Evolutionary conservation across 495 filamentous ascomycete species (phyloP).

Genomic region (Hypoxylon rickii): DNA sequence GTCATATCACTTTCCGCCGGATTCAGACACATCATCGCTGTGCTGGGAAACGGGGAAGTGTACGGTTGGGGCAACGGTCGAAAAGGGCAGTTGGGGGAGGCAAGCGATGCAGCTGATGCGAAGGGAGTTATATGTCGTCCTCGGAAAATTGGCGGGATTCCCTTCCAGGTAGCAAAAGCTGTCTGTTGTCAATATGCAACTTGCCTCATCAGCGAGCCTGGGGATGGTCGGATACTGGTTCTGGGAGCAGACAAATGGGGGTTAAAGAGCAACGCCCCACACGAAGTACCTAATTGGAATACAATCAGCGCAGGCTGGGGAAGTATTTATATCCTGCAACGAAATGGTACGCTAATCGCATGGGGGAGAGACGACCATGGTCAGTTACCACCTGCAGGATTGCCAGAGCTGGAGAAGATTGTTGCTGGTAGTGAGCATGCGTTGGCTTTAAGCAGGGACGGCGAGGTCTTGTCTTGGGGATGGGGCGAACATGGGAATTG

Average conservation of each 20-base stretch:
- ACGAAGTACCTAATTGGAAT: constrained; percentile 53
- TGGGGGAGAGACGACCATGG: constrained; percentile 86
- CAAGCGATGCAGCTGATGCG: constrained; percentile 29
- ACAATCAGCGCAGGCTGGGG: constrained; percentile 79
- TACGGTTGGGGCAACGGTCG: constrained; percentile 88
- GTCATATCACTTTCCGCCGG: constrained; percentile 67
- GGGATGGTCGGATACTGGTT: constrained; percentile 59
- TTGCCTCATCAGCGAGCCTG: constrained; percentile 61
- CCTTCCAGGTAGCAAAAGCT: constrained; percentile 61
- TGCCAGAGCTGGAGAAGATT: constrained; percentile 59
- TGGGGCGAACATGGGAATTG: constrained; percentile 99
- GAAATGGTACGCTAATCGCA: constrained; percentile 58
- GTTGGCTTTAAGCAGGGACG: constrained; percentile 65
- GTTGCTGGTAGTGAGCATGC: constrained; percentile 89
- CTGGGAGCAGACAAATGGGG: constrained; percentile 74
- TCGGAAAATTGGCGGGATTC: constrained; percentile 57
- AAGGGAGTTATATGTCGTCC: constrained; percentile 58
- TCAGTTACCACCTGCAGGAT: constrained; percentile 66
- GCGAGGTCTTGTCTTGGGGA: constrained; percentile 76
- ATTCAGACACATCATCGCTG: constrained; percentile 75
- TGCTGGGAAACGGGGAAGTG: constrained; percentile 73
- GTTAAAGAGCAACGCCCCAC: constrained; percentile 52
- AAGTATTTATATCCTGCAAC: constrained; percentile 68
- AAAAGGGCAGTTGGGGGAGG: constrained; percentile 78
- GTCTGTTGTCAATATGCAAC: constrained; percentile 86